These are phyloP conservation scores for Dactylorhiza incarnata DNA, from an alignment of 106 monocot genomes.

Conservation along the genomic window DNA sequence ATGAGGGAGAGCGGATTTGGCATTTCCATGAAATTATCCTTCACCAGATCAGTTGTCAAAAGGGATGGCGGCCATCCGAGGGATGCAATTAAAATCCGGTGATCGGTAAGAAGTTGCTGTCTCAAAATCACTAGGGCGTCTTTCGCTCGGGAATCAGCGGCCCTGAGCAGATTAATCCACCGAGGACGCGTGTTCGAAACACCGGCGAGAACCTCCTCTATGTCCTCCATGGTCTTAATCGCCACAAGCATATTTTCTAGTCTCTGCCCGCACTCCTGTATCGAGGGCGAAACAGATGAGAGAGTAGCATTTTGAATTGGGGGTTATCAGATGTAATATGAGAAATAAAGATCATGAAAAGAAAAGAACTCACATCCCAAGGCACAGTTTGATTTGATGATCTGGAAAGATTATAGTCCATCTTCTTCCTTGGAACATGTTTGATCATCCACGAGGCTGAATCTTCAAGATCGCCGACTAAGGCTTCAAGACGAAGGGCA, in stretches of 20 bases:
- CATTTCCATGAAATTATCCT: conserved; percentile 16
- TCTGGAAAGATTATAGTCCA: conserved; percentile 7
- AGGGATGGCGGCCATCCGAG: conserved; percentile 76
- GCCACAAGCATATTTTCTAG: conserved; percentile 42
- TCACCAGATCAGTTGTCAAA: conserved; percentile 16
- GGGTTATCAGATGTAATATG: background rate
- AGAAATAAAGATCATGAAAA: background rate
- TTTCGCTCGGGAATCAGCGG: conserved; percentile 69
- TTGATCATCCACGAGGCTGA: conserved; percentile 38
- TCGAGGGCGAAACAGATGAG: background rate
- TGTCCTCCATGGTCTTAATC: conserved; percentile 39
- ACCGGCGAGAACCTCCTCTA: conserved; percentile 38
- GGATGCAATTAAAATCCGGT: conserved; percentile 52
- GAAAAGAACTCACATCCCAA: conserved; percentile 1
- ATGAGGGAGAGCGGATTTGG: conserved; percentile 51
- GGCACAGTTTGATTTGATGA: conserved; percentile 21
- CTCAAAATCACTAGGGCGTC: conserved; percentile 42
- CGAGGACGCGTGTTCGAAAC: conserved; percentile 18
- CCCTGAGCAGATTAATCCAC: conserved; percentile 45
- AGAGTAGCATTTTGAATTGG: no score
- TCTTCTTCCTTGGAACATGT: conserved; percentile 23
- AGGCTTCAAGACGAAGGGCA: conserved; percentile 44
- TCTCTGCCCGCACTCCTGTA: conserved; percentile 35
- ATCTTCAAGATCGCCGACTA: conserved; percentile 85
- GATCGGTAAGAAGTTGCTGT: conserved; percentile 51